A percentile compares a stretch with the other conserved stretches of the same genome.
These are phyloP conservation scores for Dryas alaskensis DNA, from an alignment of 306 rosid genomes.

Conservation along the genomic window DNA sequence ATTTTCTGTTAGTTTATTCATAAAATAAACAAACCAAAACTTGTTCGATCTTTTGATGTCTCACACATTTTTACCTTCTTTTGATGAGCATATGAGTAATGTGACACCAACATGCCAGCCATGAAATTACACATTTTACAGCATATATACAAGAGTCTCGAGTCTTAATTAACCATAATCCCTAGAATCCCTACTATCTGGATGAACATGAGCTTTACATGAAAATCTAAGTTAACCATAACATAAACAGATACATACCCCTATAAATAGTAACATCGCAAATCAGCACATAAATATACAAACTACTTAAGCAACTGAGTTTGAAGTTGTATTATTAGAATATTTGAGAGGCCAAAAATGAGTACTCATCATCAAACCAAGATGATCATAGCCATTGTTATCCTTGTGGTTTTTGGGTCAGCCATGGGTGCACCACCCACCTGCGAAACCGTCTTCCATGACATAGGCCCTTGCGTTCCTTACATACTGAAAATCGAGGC, in stretches of 20 bases:
- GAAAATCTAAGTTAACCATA: neutral
- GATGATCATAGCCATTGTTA: neutral
- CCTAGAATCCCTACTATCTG: too few relatives aligned
- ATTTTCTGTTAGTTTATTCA: too few relatives aligned
- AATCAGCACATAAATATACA: neutral
- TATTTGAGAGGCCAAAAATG: neutral
- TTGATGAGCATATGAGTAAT: neutral
- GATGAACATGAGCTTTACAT: neutral
- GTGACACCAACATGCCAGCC: slow-evolving; percentile 31
- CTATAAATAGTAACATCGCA: neutral
- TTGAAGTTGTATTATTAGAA: too few relatives aligned
- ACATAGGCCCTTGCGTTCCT: neutral
- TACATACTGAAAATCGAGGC: neutral
- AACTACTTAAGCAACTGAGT: neutral
- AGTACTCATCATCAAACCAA: neutral
- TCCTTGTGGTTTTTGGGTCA: neutral
- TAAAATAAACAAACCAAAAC: too few relatives aligned
- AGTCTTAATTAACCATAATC: neutral
- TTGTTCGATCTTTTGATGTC: too few relatives aligned
- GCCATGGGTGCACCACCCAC: neutral
- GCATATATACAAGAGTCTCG: neutral
- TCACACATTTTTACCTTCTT: neutral
- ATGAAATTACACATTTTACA: neutral
- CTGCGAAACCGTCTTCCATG: neutral
- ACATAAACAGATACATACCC: neutral